Base-by-base conservation (phyloP, 2,329 filamentous ascomycete genomes). In the Calonectria pseudoreteaudii region DNA sequence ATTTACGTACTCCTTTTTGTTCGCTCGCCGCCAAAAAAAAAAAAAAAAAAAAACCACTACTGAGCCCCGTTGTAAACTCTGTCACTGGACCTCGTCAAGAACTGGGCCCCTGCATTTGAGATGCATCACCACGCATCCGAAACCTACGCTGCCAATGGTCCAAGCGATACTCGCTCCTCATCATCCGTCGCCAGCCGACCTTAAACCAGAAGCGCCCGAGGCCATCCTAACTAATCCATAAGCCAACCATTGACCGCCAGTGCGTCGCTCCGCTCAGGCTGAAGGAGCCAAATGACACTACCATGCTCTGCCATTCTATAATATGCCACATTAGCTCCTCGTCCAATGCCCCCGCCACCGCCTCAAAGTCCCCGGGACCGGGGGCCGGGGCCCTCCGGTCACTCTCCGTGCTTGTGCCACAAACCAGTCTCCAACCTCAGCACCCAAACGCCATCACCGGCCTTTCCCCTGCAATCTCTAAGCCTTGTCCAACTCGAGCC, bases 321-420 rank as follows among this genome's bases (percentile, higher is more conserved):
- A 69, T 66, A 36, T 68, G 34, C 47, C 34, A 66, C 38, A 70
- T 16, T 70, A 47, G 56, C 26, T 62, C 62, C 62, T 65, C 52
- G n/a, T 53, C 58, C 64, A 31, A 47, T 52, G 62, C 60, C 41
- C 60, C 67, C 67, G 52, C 72, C 50, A 70, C 67, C 53, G 30
- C 53, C 36, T 70, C 36, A 34, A 31, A 70, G 68, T 56, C 62
- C 73, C 65, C 66, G 66, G 62, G 52, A 72, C 60, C 79, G 77
- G 79, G 77, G 76, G 78, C 79, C 79, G 79, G 79, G 71, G 77
- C 72, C 76, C 77, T 76, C 74, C 73, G 75, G 60, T 73, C 72
- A 70, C 77, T 56, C 62, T 52, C 68, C 52, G 60, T 74, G 53
- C 36, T 47, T 44, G 60, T 70, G 73, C 36, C 69, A 71, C 72